phyloP scores from a whole-genome alignment of 768 basidiomycete species.

The Boletellus ananiceps region DNA sequence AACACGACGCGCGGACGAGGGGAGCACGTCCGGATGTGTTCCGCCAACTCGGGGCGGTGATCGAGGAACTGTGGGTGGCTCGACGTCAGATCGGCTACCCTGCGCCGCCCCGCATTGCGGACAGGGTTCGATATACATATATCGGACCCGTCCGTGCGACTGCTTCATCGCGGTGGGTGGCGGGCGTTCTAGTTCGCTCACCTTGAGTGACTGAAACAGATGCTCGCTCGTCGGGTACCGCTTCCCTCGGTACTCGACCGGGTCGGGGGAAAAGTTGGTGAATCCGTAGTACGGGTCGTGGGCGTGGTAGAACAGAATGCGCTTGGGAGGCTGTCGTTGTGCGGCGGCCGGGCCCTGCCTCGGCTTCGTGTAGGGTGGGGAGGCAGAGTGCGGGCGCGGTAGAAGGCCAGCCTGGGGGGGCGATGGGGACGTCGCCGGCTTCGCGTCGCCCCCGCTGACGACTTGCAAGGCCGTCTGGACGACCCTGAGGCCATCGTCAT shows the following conservation, averaged over 20 bases:
- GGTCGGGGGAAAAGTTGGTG: constrained; percentile 42
- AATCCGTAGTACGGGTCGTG: constrained; percentile 36
- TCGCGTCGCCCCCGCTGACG: constrained; percentile 10
- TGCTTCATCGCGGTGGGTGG: neutral
- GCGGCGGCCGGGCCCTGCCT: no score
- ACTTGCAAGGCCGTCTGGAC: constrained; percentile 25
- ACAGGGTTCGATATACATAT: neutral
- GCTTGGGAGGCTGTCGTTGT: constrained; percentile 14
- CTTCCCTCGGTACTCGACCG: constrained; percentile 36
- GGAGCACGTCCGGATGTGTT: constrained; percentile 34
- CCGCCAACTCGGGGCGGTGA: constrained; percentile 32
- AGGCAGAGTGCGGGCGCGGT: constrained; percentile 22
- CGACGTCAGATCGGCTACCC: constrained; percentile 14
- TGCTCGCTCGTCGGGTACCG: constrained; percentile 45
- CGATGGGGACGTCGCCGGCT: constrained; percentile 1
- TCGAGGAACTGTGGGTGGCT: constrained; percentile 28
- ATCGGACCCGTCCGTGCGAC: neutral
- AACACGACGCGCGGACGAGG: constrained; percentile 30
- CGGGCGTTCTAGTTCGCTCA: constrained; percentile 18
- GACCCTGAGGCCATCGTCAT: constrained; percentile 29
- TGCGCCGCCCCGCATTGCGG: neutral
- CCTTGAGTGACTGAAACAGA: constrained; percentile 44
- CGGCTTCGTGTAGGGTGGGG: constrained; percentile 17
- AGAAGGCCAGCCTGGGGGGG: constrained; percentile 1
- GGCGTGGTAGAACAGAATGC: constrained; percentile 31